Base-by-base conservation (phyloP, 139 green algal species). In the Pycnococcus provasolii region DNA sequence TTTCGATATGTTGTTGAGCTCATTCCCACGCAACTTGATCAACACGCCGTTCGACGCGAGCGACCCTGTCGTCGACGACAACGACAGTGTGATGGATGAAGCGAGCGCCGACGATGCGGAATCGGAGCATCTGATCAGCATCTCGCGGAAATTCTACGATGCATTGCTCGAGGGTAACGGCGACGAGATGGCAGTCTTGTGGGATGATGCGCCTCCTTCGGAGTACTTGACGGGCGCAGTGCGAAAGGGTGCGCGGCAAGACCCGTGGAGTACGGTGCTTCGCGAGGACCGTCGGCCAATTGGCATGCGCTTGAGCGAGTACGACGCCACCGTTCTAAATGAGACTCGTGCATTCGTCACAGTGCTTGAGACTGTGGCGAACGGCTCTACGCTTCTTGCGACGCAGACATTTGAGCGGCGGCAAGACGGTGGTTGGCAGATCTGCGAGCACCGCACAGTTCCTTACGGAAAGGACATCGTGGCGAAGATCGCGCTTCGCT, bases 381-480 rank as follows among this genome's bases (percentile, higher is more conserved):
- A 66, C 40, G 67, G 67, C 3, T 65, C 67, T 2, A 74, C 67
- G 40, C 42, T 74, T 45, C 58, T 74, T 2, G 58, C 58, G 11
- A 74, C 67, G 58, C 67, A 74, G 43, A 65, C n/a, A 8, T 62
- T 68, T 8, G 50, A 67, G 11, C 58, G 26, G 6, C 26, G 26
- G 26, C 26, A 26, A 26, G 26, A 26, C 26, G 58, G 55, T 2
- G 67, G 50, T 3, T 74, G 67, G 67, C n/a, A 41, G 37, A 13
- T 74, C 15, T 53, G 13, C 46, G 15, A n/a, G 40, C 67, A 74
- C 48, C 50, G 26, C 3, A 74, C 67, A 15, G 67, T 74, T 2
- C 67, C 67, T 3, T 74, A 74, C 67, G 67, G 67, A 1, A 66
- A 66, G 42, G 67, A 74, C 46, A 67, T 55, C 58, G 58, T 74